A percentile compares a stretch with the other conserved stretches of the same genome.
Evolutionary conservation across 2,329 filamentous ascomycete genomes (phyloP).

Genomic region (Claviceps citrina): DNA sequence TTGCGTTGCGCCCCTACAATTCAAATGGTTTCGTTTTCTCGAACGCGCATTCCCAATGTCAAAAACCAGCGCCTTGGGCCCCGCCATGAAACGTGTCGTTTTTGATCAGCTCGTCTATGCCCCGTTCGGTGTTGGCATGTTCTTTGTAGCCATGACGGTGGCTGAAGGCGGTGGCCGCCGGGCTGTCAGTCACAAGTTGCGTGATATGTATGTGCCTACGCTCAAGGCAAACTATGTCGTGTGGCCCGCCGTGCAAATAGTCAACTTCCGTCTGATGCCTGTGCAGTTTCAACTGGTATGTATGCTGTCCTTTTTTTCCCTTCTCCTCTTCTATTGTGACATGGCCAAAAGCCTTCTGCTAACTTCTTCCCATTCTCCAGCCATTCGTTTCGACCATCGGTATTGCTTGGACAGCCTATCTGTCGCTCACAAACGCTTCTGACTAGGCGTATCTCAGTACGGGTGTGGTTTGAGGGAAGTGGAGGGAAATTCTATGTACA

Average conservation of each 20-base stretch:
- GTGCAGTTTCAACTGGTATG: conserved; percentile 92
- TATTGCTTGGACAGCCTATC: conserved; percentile 95
- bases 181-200: conserved; percentile 68
- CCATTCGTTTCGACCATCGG: conserved; percentile 91
- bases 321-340: too few relatives aligned
- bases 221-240: conserved; percentile 91
- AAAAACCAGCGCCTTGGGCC: conserved; percentile 55
- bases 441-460: conserved; percentile 37
- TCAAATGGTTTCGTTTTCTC: conserved; percentile 88
- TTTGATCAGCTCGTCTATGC: conserved; percentile 91
- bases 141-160: conserved; percentile 94
- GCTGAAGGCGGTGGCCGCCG: conserved; percentile 79
- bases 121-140: conserved; percentile 69
- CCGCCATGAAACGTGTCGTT: conserved; percentile 77
- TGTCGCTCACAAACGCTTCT: conserved; percentile 78
- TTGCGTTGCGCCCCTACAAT: conserved; percentile 86
- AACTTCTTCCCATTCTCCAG: conserved; percentile 30
- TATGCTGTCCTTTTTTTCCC: not conserved
- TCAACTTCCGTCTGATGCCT: conserved; percentile 92
- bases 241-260: conserved; percentile 88
- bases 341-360: conserved; percentile 5
- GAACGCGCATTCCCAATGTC: conserved; percentile 70
- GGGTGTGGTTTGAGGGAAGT: not conserved
- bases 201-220: conserved; percentile 85
- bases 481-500: not conserved